phyloP scores from a whole-genome alignment of 106 monocot genomes.

The Dendrobium nobile region DNA sequence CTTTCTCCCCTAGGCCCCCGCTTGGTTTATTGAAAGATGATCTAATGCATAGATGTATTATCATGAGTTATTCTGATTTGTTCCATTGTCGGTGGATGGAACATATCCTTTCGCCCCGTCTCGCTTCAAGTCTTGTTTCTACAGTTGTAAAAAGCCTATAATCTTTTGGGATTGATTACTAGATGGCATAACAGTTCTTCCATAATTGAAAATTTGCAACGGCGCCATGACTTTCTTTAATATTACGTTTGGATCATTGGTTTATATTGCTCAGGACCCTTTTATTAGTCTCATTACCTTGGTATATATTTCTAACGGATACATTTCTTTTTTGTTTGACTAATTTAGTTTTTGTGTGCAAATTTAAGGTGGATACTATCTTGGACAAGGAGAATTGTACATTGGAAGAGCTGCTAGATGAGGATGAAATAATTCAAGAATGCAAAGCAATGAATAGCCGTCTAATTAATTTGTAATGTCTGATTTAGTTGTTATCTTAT shows the following conservation, averaged over 20 bases:
- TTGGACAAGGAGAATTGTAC: slow-evolving; percentile 37
- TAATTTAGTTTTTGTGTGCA: not conserved
- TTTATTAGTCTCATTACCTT: not conserved
- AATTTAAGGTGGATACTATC: slow-evolving; percentile 30
- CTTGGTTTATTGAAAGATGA: too few relatives aligned
- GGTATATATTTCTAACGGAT: not conserved
- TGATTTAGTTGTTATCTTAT: not conserved
- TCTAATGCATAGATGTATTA: too few relatives aligned
- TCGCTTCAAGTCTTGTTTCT: too few relatives aligned
- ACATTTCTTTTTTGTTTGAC: not conserved
- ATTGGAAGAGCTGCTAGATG: slow-evolving; percentile 39
- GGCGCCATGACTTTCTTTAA: not conserved
- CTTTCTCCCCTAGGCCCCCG: too few relatives aligned
- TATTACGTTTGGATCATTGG: not conserved
- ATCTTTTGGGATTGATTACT: not conserved
- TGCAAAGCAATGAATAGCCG: slow-evolving; percentile 26
- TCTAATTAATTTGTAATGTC: slow-evolving; percentile 29
- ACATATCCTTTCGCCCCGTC: too few relatives aligned
- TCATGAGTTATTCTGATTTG: too few relatives aligned
- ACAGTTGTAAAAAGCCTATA: not conserved
- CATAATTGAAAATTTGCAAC: not conserved
- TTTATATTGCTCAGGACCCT: not conserved
- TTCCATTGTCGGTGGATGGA: too few relatives aligned
- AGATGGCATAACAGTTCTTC: not conserved
- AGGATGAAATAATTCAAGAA: slow-evolving; percentile 38